Base-by-base conservation (phyloP, 306 rosid genomes). In the Sesbania bispinosa region DNA sequence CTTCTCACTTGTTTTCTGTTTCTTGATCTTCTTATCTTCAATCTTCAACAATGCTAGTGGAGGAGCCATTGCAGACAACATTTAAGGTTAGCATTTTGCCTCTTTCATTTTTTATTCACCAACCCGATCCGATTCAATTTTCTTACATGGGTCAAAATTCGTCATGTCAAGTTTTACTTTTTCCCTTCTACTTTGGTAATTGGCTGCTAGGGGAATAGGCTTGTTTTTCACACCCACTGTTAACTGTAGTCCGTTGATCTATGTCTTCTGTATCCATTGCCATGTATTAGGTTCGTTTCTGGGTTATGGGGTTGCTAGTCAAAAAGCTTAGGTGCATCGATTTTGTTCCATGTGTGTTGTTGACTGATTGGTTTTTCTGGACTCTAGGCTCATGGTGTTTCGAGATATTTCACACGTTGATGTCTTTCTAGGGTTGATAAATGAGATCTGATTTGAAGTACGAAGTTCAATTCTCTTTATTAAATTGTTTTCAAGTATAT, bases 21-120 rank as follows among this genome's bases (percentile, higher is more conserved):
- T 24, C n/a, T n/a, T n/a, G n/a, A n/a, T 29, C 3, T 48, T 38
- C 10, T 21, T 54, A 16, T 3, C 15, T 79, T 26, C 19, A 55
- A 51, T 77, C 53, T 69, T 29, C 35, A 42, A 57, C 21, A 75
- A 75, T 82, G 61, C 2, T 75, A 88, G 96, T 87, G 51, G 90
- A 91, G 39, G 87, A 80, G 47, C 88, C 90, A 50, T 32, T 88
- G 81, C 82, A 71, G 80, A 77, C 27, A 68, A 68, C 97, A 16
- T 91, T 88, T 83, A 80, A 86, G 96, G 97, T 91, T 71, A 19
- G 81, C 81, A 77, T 79, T 85, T 67, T 59, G 9, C 55, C 20
- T 55, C 13, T 47, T 51, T 71, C 78, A 29, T 64, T 78, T 21
- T n/a, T 7, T 15, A n/a, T 46, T 73, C 18, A 19, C 42, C 18